Evolutionary conservation across 2,329 filamentous ascomycete genomes (phyloP).

Genomic region (Penicillium sp.): DNA sequence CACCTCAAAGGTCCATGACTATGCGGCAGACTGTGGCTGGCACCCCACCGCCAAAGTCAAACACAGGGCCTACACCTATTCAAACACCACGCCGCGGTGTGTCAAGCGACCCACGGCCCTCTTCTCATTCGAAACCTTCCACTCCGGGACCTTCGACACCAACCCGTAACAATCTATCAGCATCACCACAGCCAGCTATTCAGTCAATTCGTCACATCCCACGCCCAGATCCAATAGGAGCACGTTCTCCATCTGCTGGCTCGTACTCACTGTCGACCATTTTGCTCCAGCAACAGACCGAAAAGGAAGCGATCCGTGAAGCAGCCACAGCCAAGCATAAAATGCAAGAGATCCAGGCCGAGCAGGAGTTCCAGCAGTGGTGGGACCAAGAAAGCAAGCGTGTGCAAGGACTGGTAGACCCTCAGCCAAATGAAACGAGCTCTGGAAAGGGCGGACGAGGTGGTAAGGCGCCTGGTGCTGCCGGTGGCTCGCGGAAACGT

Average conservation of each 20-base stretch:
- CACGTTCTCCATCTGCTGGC: slow-evolving; percentile 56
- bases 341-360: slow-evolving; percentile 90
- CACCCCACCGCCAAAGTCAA: slow-evolving; percentile 30
- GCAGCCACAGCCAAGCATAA: slow-evolving; percentile 78
- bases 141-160: slow-evolving; percentile 31
- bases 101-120: slow-evolving; percentile 17
- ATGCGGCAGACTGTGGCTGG: slow-evolving; percentile 61
- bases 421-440: slow-evolving; percentile 15
- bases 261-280: slow-evolving; percentile 84
- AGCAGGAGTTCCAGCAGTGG: slow-evolving; percentile 87
- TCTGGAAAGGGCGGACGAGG: slow-evolving; percentile 17
- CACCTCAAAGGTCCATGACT: slow-evolving; percentile 50
- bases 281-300: slow-evolving; percentile 77
- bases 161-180: slow-evolving; percentile 20
- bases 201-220: slow-evolving; percentile 52
- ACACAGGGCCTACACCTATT: slow-evolving; percentile 41
- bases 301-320: slow-evolving; percentile 79
- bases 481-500: slow-evolving; percentile 16
- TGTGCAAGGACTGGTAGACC: slow-evolving; percentile 34
- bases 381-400: slow-evolving; percentile 42
- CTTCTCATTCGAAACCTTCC: slow-evolving; percentile 15
- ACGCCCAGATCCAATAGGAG: slow-evolving; percentile 29
- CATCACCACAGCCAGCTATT: slow-evolving; percentile 33
- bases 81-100: slow-evolving; percentile 46
- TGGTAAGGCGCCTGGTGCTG: slow-evolving; percentile 10